Evolutionary conservation across 305 asterid genomes (phyloP).

Genomic region (Solanum aculeatissimum): DNA sequence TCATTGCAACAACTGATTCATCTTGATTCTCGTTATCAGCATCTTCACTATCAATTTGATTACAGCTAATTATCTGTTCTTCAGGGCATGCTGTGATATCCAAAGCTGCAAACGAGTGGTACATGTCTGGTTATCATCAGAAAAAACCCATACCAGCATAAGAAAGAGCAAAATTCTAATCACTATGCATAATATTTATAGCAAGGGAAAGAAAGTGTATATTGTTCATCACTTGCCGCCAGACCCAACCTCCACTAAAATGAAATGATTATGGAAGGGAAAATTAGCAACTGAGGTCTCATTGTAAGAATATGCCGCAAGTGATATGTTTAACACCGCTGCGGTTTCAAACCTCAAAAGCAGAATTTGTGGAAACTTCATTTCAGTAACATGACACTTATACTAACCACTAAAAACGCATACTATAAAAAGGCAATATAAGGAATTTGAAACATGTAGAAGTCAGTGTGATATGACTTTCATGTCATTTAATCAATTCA

Average conservation of each 20-base stretch:
- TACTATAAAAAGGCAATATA: neutral
- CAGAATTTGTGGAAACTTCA: neutral
- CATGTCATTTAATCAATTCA: neutral
- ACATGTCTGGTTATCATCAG: slow-evolving; percentile 60
- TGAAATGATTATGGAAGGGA: neutral
- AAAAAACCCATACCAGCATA: slow-evolving; percentile 19
- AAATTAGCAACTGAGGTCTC: neutral
- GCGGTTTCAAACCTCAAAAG: neutral
- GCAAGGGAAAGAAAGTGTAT: neutral
- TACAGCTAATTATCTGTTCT: slow-evolving; percentile 66
- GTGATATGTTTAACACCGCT: neutral
- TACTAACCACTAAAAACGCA: neutral
- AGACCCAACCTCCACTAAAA: neutral
- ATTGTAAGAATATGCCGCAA: neutral
- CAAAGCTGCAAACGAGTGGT: slow-evolving; percentile 99
- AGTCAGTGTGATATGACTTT: neutral
- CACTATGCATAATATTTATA: neutral
- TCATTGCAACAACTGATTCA: slow-evolving; percentile 63
- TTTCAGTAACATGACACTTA: neutral
- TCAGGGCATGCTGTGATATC: slow-evolving; percentile 67
- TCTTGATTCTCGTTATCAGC: slow-evolving; percentile 51
- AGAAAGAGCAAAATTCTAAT: slow-evolving; percentile 6
- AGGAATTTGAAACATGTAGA: neutral
- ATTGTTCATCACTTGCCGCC: neutral
- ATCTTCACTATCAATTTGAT: slow-evolving; percentile 58